Percentiles rank a stretch among this genome's conserved stretches.
Evolutionary conservation across 768 basidiomycete genomes (phyloP).

Genomic region (Lepiota brunneoincarnata): DNA sequence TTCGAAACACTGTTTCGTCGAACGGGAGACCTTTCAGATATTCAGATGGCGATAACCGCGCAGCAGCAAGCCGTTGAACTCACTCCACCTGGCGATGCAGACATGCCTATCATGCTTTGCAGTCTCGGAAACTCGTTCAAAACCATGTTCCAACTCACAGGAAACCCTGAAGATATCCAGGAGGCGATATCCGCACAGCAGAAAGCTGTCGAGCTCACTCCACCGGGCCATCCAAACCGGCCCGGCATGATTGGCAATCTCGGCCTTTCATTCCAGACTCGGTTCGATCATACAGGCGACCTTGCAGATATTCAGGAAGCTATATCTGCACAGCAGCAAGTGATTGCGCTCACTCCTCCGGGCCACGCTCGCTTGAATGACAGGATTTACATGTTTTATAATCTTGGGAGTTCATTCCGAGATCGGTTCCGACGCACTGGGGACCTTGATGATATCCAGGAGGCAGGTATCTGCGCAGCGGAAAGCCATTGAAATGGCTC

Average conservation of each 20-base stretch:
- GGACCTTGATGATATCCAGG: constrained; percentile 23
- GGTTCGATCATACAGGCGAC: background rate
- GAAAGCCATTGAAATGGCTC: background rate
- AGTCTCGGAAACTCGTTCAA: constrained; percentile 20
- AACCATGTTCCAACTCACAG: constrained; percentile 4
- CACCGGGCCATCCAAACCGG: background rate
- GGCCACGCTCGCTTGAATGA: background rate
- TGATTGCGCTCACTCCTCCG: background rate
- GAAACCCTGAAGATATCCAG: constrained; percentile 11
- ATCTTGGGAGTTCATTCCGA: constrained; percentile 2
- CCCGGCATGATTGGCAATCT: constrained; percentile 9
- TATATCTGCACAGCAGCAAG: background rate
- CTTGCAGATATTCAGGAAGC: background rate
- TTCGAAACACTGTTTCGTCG: constrained; percentile 11
- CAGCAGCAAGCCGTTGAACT: constrained; percentile 13
- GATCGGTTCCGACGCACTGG: constrained; percentile 15
- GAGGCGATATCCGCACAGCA: constrained; percentile 7
- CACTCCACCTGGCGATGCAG: constrained; percentile 15
- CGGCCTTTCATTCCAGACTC: constrained; percentile 3
- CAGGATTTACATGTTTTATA: background rate
- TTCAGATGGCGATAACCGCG: constrained; percentile 20
- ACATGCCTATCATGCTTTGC: constrained; percentile 14
- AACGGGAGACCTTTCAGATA: constrained; percentile 17
- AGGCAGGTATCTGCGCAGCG: constrained; percentile 15
- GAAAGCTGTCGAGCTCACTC: constrained; percentile 6